These are phyloP conservation scores for Dioscorea alata DNA, from an alignment of 106 monocot species.

Conservation along the genomic window DNA sequence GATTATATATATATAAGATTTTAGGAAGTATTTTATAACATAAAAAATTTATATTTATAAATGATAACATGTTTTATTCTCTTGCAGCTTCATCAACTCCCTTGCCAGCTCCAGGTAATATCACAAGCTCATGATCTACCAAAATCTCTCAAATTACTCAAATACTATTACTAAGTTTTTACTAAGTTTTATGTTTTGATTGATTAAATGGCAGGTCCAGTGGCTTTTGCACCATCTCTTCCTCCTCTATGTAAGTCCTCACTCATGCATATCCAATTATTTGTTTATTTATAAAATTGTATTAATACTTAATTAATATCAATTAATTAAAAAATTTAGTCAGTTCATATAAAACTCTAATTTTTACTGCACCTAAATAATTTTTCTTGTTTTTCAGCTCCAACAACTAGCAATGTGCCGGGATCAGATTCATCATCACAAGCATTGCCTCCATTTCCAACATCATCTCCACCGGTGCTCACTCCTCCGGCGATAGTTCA, in stretches of 20 bases:
- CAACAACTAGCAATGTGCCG: constrained; percentile 1
- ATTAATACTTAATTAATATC: neutral
- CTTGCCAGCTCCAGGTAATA: constrained; percentile 43
- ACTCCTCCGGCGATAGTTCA: constrained; percentile 15
- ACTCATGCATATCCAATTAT: neutral
- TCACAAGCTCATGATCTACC: constrained; percentile 3
- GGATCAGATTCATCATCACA: constrained; percentile 4
- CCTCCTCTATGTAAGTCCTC: constrained; percentile 37
- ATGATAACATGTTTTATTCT: constrained; percentile 5
- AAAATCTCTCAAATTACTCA: neutral
- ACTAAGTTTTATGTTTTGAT: neutral
- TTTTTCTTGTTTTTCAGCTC: neutral
- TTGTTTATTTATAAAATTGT: neutral
- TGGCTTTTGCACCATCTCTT: constrained; percentile 27
- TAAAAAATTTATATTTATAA: neutral
- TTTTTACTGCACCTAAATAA: neutral
- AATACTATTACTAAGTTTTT: neutral
- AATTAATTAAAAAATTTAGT: neutral
- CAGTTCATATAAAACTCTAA: neutral
- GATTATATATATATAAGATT: too few relatives aligned
- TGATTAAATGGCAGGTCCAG: constrained; percentile 18
- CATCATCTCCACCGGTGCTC: neutral
- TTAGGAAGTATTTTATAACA: too few relatives aligned
- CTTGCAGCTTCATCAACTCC: constrained; percentile 30
- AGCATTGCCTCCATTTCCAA: neutral